Evolutionary conservation across 345 rosid genomes (phyloP).

Genomic region (Ailanthus altissimus): DNA sequence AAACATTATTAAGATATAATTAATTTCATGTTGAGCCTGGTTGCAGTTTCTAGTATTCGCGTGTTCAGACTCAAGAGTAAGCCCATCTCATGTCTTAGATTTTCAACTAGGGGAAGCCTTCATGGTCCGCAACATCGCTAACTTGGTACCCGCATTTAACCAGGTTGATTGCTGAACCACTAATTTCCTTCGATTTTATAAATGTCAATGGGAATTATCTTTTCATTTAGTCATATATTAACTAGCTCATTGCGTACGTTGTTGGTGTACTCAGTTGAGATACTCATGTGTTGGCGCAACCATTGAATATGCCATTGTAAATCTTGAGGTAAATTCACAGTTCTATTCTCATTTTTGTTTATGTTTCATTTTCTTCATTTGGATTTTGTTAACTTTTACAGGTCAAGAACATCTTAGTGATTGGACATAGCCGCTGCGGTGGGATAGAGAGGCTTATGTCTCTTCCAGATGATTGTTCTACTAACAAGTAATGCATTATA

Average conservation of each 20-base stretch:
- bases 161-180: conserved; percentile 27
- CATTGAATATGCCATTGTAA: conserved; percentile 26
- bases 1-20: not conserved
- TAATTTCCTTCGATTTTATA: too few relatives aligned
- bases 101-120: conserved; percentile 62
- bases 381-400: not conserved
- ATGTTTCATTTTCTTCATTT: too few relatives aligned
- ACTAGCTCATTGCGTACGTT: too few relatives aligned
- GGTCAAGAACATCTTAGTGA: conserved; percentile 27
- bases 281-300: conserved; percentile 28
- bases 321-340: not conserved
- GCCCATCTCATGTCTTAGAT: conserved; percentile 52
- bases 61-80: conserved; percentile 57
- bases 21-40: too few relatives aligned
- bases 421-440: conserved; percentile 32
- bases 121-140: conserved; percentile 51
- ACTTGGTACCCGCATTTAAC: conserved; percentile 55
- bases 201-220: too few relatives aligned
- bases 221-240: too few relatives aligned
- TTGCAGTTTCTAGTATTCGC: conserved; percentile 36
- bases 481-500: too few relatives aligned
- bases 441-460: conserved; percentile 31
- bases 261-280: conserved; percentile 13
- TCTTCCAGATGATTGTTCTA: conserved; percentile 15
- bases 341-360: not conserved